Evolutionary conservation across 495 filamentous ascomycete species (phyloP), one percentile per base, ranked within the genome.

Genomic region (Tirmania nivea): DNA sequence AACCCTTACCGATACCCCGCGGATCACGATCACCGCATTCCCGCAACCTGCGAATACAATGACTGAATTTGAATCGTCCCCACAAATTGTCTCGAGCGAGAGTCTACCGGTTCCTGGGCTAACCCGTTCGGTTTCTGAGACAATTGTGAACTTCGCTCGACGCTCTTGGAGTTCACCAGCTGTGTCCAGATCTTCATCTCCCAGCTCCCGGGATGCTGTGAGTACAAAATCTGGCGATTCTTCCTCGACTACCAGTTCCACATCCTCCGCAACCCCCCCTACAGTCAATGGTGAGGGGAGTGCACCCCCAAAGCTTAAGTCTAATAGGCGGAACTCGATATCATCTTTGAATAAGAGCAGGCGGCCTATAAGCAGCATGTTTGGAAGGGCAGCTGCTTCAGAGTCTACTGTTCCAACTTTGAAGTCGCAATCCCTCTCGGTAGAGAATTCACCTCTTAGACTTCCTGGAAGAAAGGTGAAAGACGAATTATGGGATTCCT

Each of bases 401-500:
- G 60, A 62, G 34, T 45, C 60, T 35, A 58, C 59, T 31, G 52
- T 62, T 50, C 47, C 60, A 53, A 54, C 49, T 53, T 51, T 50
- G 35, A 25, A 52, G 37, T 34, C 39, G 6, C 34, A 45, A 19
- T 45, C 39, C 8, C 17, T 45, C 14, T 45, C 39, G 16, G 20
- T 19, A 10, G 49, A 50, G 20, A 52, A 51, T 12, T 39, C 25
- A 8, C 7, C 54, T 11, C 34, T 48, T 17, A 20, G n/a, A 11
- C 34, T 17, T 19, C 20, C 21, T 17, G 49, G 54, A 34, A 64
- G 42, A 57, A 64, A 60, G 21, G 54, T 58, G 9, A 61, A 81
- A 60, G 90, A 97, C 65, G 85, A 89, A 55, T 71, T 96, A n/a
- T 95, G 86, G 87, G 78, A 73, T 12, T 73, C 79, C 34, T 97